phyloP scores from a whole-genome alignment of 2,329 filamentous ascomycete genomes.

The Aspergillus awamori region DNA sequence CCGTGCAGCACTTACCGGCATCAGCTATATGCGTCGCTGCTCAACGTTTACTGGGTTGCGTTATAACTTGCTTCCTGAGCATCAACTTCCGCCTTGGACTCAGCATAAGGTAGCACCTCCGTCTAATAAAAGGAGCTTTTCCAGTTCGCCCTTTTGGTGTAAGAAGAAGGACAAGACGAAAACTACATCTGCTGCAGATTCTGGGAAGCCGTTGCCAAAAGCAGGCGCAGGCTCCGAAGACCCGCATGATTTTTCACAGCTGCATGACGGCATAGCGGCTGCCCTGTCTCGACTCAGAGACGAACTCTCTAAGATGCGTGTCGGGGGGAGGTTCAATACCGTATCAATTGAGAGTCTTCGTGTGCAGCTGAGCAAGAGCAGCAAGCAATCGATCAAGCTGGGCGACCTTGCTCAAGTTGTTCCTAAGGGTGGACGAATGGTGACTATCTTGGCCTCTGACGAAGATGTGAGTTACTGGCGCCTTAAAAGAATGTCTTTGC shows the following conservation, averaged over 20 bases:
- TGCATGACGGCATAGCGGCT: constrained; percentile 60
- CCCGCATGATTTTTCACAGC: constrained; percentile 62
- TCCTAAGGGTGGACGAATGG: constrained; percentile 62
- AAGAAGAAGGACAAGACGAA: constrained; percentile 61
- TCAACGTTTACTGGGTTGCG: neutral
- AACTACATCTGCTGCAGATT: constrained; percentile 41
- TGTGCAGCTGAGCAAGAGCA: constrained; percentile 59
- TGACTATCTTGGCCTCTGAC: constrained; percentile 67
- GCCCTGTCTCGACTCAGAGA: constrained; percentile 61
- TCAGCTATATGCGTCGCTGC: neutral
- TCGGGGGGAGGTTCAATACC: constrained; percentile 65
- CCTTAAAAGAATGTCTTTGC: neutral
- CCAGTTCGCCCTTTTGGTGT: constrained; percentile 42
- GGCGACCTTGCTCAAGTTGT: constrained; percentile 69
- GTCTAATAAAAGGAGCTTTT: constrained; percentile 38
- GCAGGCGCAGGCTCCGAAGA: constrained; percentile 47
- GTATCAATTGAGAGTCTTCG: constrained; percentile 63
- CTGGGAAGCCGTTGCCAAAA: constrained; percentile 36
- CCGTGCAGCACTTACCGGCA: neutral
- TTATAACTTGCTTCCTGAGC: neutral
- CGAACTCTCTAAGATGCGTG: constrained; percentile 63
- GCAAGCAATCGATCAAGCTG: constrained; percentile 56
- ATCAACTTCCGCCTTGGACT: neutral
- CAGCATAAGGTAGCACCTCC: neutral
- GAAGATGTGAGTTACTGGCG: constrained; percentile 55